phyloP scores from a whole-genome alignment of 805 yeast genomes.

The Saccharomycopsis babjevae region DNA sequence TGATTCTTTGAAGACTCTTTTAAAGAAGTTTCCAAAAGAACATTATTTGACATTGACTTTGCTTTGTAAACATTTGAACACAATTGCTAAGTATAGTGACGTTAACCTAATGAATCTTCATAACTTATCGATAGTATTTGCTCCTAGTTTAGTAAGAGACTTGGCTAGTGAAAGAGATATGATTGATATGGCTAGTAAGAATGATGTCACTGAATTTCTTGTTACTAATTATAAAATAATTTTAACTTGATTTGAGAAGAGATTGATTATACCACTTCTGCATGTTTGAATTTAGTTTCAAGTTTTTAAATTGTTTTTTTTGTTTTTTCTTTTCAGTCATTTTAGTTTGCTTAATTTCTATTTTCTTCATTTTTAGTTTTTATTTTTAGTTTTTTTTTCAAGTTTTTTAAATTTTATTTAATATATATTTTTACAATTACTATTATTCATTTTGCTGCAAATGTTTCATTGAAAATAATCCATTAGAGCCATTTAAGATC shows the following conservation, averaged over 20 bases:
- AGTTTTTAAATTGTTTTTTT: background rate
- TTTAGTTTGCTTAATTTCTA: background rate
- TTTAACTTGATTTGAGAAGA: slow-evolving; percentile 20
- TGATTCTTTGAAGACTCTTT: slow-evolving; percentile 35
- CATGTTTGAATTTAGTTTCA: background rate
- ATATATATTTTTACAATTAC: background rate
- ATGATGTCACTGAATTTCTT: slow-evolving; percentile 67
- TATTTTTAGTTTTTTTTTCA: background rate
- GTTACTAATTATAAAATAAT: slow-evolving; percentile 37
- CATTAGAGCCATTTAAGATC: background rate
- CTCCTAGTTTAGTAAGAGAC: slow-evolving; percentile 84
- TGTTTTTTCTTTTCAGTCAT: background rate
- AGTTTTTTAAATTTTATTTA: background rate
- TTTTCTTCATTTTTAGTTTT: background rate
- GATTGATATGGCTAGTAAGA: slow-evolving; percentile 71
- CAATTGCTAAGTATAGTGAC: slow-evolving; percentile 42
- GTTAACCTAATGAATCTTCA: slow-evolving; percentile 73
- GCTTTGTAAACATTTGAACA: slow-evolving; percentile 54
- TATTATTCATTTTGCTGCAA: background rate
- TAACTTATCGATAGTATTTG: slow-evolving; percentile 85
- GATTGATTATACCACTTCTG: background rate
- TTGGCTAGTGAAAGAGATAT: slow-evolving; percentile 72
- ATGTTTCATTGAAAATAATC: background rate
- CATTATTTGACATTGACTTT: slow-evolving; percentile 48
- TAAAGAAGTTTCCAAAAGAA: slow-evolving; percentile 52